Percentiles rank a stretch among this genome's conserved stretches.
Conservation (phyloP, 352 stramenopile genomes). For the Globisporangium lucens region DNA sequence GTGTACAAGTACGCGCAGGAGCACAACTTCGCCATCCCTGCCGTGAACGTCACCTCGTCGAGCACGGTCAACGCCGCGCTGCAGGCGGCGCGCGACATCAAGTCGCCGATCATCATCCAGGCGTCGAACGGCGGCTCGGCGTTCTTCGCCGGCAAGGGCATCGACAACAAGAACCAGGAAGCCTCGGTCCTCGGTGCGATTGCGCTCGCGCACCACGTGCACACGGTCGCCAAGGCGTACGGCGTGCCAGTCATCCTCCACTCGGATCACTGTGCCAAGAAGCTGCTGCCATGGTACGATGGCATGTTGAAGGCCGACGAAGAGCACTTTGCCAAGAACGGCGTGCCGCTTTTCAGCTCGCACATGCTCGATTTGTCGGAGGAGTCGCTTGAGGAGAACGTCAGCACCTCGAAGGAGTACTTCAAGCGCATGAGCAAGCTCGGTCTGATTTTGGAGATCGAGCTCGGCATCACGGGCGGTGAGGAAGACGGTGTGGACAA, state of each 20-base stretch:
- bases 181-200: conserved; percentile 81
- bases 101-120: conserved; percentile 97
- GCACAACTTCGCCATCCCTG: conserved; percentile 96
- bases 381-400: conserved; percentile 98
- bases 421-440: conserved; percentile 97
- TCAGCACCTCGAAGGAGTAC: conserved; percentile 97
- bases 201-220: conserved; percentile 94
- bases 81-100: conserved; percentile 95
- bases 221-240: conserved; percentile 96
- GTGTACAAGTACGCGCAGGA: conserved; percentile 93
- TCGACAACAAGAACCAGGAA: conserved; percentile 94
- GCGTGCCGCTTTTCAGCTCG: conserved; percentile 95
- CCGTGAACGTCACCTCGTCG: conserved; percentile 96
- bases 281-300: conserved; percentile 97
- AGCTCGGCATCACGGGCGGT: conserved; percentile 97
- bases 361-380: conserved; percentile 99
- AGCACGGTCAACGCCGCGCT: conserved; percentile 96
- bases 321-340: conserved; percentile 94
- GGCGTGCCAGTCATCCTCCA: conserved; percentile 96
- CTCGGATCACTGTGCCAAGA: conserved; percentile 99
- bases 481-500: conserved; percentile 99
- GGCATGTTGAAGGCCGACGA: conserved; percentile 95
- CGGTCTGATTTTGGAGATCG: conserved; percentile 96
- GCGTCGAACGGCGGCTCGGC: conserved; percentile 97
- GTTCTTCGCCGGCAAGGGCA: conserved; percentile 97